Conservation (phyloP, 2,329 filamentous ascomycete species). For the Monosporascus sp. region DNA sequence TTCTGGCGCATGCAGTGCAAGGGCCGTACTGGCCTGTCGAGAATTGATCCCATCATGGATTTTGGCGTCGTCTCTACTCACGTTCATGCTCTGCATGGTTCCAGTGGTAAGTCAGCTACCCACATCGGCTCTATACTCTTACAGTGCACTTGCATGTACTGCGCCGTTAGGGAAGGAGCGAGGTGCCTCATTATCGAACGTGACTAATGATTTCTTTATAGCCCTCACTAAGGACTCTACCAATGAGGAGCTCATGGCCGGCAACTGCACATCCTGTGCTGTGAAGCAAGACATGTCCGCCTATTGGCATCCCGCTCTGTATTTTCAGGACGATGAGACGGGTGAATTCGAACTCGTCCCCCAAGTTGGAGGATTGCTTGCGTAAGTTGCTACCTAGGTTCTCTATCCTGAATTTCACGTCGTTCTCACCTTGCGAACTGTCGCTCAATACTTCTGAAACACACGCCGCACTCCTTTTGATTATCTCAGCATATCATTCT, state of each 20-base stretch:
- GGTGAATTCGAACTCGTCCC: conserved; percentile 64
- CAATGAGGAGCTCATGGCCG: conserved; percentile 52
- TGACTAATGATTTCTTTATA: conserved; percentile 27
- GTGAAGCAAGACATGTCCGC: conserved; percentile 80
- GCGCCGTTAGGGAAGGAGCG: too few species aligned
- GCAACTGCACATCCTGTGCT: conserved; percentile 74
- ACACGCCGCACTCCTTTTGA: neutral
- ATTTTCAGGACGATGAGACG: conserved; percentile 65
- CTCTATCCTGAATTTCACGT: too few species aligned
- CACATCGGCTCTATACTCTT: too few species aligned
- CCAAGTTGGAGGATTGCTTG: conserved; percentile 78
- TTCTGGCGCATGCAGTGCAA: conserved; percentile 92
- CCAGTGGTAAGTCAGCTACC: conserved; percentile 56
- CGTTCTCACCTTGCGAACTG: too few species aligned
- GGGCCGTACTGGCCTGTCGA: conserved; percentile 61
- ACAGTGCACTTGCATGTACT: too few species aligned
- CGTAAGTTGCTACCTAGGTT: conserved; percentile 50
- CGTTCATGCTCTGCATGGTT: conserved; percentile 71
- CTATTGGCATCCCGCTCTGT: conserved; percentile 79
- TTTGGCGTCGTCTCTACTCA: conserved; percentile 58
- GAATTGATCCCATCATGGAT: conserved; percentile 73
- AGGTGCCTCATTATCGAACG: neutral
- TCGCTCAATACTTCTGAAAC: too few species aligned
- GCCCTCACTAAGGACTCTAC: conserved; percentile 59
- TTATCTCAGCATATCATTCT: neutral